Conservation (phyloP, 176 grass and related monocot genomes). For the Carex myosuroides region DNA sequence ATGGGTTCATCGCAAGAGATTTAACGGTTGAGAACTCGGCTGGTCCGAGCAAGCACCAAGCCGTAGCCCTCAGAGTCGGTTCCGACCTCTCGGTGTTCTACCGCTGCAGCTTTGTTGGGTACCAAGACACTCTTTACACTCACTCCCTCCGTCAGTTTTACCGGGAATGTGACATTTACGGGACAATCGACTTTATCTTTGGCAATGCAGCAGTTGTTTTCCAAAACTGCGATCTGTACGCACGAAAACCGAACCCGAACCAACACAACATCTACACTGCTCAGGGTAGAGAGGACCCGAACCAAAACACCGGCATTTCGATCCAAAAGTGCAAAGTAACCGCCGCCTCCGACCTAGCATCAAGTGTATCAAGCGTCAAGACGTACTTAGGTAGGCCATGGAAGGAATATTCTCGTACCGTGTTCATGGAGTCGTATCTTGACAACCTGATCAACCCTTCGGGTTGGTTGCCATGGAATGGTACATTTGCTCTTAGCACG, state of each 20-base stretch:
- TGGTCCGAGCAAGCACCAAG: conserved; percentile 61
- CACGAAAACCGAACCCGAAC: conserved; percentile 37
- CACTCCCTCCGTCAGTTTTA: conserved; percentile 87
- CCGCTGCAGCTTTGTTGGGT: conserved; percentile 70
- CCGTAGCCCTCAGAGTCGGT: conserved; percentile 55
- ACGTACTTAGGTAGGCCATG: conserved; percentile 63
- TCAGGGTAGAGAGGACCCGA: conserved; percentile 66
- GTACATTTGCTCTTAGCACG: conserved; percentile 51
- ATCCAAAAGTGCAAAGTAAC: conserved; percentile 63
- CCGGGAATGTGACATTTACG: conserved; percentile 76
- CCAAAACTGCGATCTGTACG: conserved; percentile 69
- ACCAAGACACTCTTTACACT: conserved; percentile 84
- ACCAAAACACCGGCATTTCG: conserved; percentile 88
- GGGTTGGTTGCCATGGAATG: conserved; percentile 59
- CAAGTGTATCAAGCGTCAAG: conserved; percentile 23
- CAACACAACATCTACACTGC: conserved; percentile 69
- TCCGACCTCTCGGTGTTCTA: conserved; percentile 58
- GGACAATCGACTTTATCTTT: conserved; percentile 74
- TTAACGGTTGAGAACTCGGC: conserved; percentile 74
- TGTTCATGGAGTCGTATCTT: conserved; percentile 52
- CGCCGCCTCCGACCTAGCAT: conserved; percentile 40
- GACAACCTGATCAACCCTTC: conserved; percentile 38
- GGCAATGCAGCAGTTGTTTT: conserved; percentile 64
- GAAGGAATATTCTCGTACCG: conserved; percentile 67
- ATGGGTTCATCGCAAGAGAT: conserved; percentile 55